Evolutionary conservation across 345 rosid species (phyloP).

Genomic region (Arabidopsis arenosa): DNA sequence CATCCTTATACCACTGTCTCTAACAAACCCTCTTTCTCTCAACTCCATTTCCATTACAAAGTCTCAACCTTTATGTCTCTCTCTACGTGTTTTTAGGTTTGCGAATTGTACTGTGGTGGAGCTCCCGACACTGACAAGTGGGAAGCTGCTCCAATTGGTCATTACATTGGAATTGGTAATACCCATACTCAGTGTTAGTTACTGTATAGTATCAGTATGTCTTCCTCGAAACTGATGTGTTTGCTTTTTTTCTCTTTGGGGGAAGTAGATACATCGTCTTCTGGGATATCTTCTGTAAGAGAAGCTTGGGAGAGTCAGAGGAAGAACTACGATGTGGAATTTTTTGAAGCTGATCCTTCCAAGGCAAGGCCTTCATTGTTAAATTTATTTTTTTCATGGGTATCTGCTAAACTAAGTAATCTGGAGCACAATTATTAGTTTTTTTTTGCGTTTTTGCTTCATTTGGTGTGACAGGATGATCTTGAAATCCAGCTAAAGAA

Average conservation of each 20-base stretch:
- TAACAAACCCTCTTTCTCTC: slow-evolving; percentile 8
- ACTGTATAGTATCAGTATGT: neutral
- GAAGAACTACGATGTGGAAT: slow-evolving; percentile 70
- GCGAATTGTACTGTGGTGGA: slow-evolving; percentile 87
- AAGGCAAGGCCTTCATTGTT: slow-evolving; percentile 47
- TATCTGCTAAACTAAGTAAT: neutral
- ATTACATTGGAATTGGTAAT: slow-evolving; percentile 83
- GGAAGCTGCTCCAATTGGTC: slow-evolving; percentile 73
- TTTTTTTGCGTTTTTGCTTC: neutral
- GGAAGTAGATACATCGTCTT: slow-evolving; percentile 57
- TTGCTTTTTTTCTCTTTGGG: neutral
- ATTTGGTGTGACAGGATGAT: slow-evolving; percentile 57
- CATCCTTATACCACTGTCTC: slow-evolving; percentile 85
- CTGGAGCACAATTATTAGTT: slow-evolving; percentile 16
- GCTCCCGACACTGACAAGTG: slow-evolving; percentile 74
- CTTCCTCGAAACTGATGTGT: neutral
- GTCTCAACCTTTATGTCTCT: slow-evolving; percentile 19
- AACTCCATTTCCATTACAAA: slow-evolving; percentile 6
- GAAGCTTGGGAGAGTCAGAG: slow-evolving; percentile 84
- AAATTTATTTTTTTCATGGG: neutral
- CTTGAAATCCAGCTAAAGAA: slow-evolving; percentile 65
- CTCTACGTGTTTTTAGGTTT: slow-evolving; percentile 53
- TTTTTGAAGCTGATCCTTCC: slow-evolving; percentile 87
- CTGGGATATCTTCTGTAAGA: slow-evolving; percentile 63
- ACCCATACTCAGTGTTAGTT: neutral